phyloP scores from a whole-genome alignment of 352 stramenopile genomes.

The Phytophthora constricta region DNA sequence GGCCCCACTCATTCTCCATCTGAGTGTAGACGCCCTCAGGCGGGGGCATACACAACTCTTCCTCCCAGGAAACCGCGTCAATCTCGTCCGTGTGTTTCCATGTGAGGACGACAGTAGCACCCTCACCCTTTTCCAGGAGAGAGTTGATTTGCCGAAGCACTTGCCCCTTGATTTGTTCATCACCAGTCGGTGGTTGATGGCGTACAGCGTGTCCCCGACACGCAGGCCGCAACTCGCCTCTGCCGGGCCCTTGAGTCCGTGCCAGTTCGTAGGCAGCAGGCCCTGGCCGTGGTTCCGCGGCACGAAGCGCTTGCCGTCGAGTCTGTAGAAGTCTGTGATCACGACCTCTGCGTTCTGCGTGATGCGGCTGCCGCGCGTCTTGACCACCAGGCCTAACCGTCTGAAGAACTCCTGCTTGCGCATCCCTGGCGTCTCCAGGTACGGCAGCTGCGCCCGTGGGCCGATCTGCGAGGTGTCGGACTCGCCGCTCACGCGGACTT shows the following conservation, averaged over 20 bases:
- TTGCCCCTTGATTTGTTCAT: conserved; percentile 88
- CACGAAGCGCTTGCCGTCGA: conserved; percentile 83
- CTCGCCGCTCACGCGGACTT: conserved; percentile 73
- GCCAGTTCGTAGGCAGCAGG: conserved; percentile 65
- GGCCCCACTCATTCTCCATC: conserved; percentile 87
- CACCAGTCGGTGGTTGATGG: conserved; percentile 87
- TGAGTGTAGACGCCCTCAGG: conserved; percentile 84
- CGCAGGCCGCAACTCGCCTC: conserved; percentile 80
- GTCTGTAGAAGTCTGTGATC: conserved; percentile 78
- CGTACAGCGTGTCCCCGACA: conserved; percentile 82
- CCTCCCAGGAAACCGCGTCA: conserved; percentile 76
- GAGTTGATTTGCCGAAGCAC: conserved; percentile 84
- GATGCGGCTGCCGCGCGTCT: conserved; percentile 83
- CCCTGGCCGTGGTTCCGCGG: conserved; percentile 75
- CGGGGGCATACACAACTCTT: conserved; percentile 76
- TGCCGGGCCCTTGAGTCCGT: conserved; percentile 71
- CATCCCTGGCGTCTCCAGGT: conserved; percentile 62
- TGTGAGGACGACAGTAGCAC: conserved; percentile 71
- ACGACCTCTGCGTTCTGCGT: conserved; percentile 88
- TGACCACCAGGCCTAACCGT: conserved; percentile 79
- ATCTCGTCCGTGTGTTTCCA: conserved; percentile 88
- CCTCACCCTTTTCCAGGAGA: conserved; percentile 77
- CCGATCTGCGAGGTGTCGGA: conserved; percentile 76
- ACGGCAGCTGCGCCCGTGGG: conserved; percentile 66
- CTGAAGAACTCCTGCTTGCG: conserved; percentile 82